Evolutionary conservation across 164 flowering plant genomes (phyloP), one percentile per base, ranked within the genome.

Genomic region (Dillenia suffruticosa): DNA sequence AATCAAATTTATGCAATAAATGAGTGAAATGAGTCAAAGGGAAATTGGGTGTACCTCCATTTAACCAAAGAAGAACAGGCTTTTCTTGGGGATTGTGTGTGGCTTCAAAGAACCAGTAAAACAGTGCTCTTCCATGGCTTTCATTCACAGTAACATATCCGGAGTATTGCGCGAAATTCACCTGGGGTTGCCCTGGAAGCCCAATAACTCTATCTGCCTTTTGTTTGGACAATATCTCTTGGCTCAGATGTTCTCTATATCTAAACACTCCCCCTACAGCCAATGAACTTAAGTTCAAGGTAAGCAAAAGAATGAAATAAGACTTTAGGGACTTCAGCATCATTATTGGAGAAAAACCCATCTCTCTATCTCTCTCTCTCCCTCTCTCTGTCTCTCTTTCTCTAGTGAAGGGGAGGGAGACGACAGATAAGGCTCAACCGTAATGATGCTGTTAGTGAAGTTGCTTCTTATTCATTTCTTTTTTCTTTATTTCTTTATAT

Each of bases 41-140:
- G 40, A 6, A 32, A 32, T 32, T 32, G 3, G 12, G 9, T 19
- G 43, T 64, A 80, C 89, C 92, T 84, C 92, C 87, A 74, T 82
- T 82, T 56, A 86, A 87, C 89, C 92, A 84, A 0, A 86, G 70
- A 43, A 86, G 74, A 11, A 84, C 62, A 49, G 92, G 89, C 51
- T 82, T 79, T 2, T 70, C 32, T 0, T 70, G 14, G 46, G 89
- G 87, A 0, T 77, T 49, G 9, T 69, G 54, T 0, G 69, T 62
- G 9, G 89, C 87, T 68, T 86, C 89, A 32, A 82, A 82, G 52
- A 86, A 86, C 89, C 92, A 86, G 72, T 86, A 84, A 61, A 86
- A 86, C 64, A 86, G 80, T 48, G 91, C 85, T 64, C 71, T 79
- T 22, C 85, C 87, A 61, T 79, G 80, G 4, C 60, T 73, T 61